Evolutionary conservation across 2,329 filamentous ascomycete genomes (phyloP).

Genomic region (Aspergillus ruber): DNA sequence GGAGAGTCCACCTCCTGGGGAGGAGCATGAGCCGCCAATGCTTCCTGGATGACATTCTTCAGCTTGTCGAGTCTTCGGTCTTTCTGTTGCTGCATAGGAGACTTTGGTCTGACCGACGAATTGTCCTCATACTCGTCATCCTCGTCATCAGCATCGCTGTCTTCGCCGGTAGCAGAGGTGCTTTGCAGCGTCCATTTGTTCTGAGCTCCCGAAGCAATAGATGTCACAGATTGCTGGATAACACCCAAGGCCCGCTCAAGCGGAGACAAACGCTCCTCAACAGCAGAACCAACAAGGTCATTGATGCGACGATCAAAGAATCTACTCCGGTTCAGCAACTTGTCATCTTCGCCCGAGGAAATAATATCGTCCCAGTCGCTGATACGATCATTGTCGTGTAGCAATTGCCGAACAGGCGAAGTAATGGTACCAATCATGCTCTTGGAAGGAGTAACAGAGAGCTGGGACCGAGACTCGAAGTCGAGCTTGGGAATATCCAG

Average conservation of each 20-base stretch:
- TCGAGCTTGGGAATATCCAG: slow-evolving; percentile 40
- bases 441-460: slow-evolving; percentile 55
- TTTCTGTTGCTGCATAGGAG: slow-evolving; percentile 55
- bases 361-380: slow-evolving; percentile 93
- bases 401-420: slow-evolving; percentile 57
- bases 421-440: slow-evolving; percentile 51
- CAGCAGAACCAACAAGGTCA: slow-evolving; percentile 68
- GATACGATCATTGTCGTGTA: slow-evolving; percentile 55
- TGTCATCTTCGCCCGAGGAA: slow-evolving; percentile 73
- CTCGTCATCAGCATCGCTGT: slow-evolving; percentile 93
- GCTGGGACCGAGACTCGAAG: slow-evolving; percentile 33
- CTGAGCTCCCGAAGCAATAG: slow-evolving; percentile 52
- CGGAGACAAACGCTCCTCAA: slow-evolving; percentile 71
- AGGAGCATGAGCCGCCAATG: slow-evolving; percentile 47
- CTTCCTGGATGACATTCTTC: slow-evolving; percentile 58
- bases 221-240: slow-evolving; percentile 65
- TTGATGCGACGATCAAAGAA: slow-evolving; percentile 94
- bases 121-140: slow-evolving; percentile 61
- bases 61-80: slow-evolving; percentile 82
- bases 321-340: slow-evolving; percentile 69
- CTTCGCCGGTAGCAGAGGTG: slow-evolving; percentile 59
- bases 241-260: slow-evolving; percentile 70
- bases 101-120: slow-evolving; percentile 60
- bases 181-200: slow-evolving; percentile 58
- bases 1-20: slow-evolving; percentile 20